phyloP scores from a whole-genome alignment of 2,329 filamentous ascomycete species.

The Aspergillus hortae region DNA sequence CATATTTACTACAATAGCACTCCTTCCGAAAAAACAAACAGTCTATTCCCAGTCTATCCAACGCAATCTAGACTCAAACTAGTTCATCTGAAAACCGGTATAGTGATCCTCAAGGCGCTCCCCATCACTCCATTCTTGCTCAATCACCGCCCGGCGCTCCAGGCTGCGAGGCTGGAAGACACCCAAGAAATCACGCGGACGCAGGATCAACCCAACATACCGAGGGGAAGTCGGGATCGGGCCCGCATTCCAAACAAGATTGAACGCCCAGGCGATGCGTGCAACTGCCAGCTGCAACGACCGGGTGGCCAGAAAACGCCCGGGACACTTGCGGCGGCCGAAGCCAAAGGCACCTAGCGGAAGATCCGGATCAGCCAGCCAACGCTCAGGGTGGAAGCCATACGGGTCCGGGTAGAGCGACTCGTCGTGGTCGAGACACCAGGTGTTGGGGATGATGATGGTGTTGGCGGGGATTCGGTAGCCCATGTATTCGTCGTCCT shows the following conservation, averaged over 20 bases:
- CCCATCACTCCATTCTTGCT: background rate
- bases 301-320: background rate
- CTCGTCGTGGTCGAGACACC: constrained; percentile 2
- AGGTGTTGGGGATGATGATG: constrained; percentile 1
- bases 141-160: background rate
- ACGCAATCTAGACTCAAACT: too few species aligned
- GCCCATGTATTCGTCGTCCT: constrained; percentile 3
- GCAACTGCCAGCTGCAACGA: background rate
- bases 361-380: background rate
- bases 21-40: too few species aligned
- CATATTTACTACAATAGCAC: too few species aligned
- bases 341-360: constrained; percentile 2
- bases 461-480: constrained; percentile 1
- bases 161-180: background rate
- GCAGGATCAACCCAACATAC: background rate
- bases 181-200: background rate
- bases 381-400: background rate
- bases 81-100: background rate
- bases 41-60: too few species aligned
- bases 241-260: background rate
- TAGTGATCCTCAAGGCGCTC: background rate
- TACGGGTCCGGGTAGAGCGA: background rate
- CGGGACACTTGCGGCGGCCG: constrained; percentile 3
- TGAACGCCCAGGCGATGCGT: background rate
- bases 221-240: background rate